Evolutionary conservation across 1,284 basidiomycete species (phyloP), one percentile per base, ranked within the genome.

Genomic region (Ganoderma multipileum): DNA sequence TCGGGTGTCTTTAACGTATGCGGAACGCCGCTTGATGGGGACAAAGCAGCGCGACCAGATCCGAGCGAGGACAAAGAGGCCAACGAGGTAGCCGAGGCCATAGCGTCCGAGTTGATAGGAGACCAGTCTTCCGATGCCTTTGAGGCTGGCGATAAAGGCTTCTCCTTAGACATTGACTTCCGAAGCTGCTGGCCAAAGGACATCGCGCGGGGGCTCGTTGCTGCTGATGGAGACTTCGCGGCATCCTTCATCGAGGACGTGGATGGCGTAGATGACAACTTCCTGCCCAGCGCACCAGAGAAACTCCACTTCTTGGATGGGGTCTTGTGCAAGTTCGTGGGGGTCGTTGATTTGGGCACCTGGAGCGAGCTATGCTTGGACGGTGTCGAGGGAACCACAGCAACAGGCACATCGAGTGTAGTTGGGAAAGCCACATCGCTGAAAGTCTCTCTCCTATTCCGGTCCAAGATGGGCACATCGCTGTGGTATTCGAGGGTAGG

Each of bases 251-350:
- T 81, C 5, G 87, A 86, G 36, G 87, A 83, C n/a, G 84, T 83
- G n/a, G 89, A 89, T 55, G 91, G 87, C 33, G 89, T 89, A 69
- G 85, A 86, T 26, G 89, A 86, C 61, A 95, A 81, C 78, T 91
- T 94, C 74, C 95, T 87, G 74, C 93, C 96, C n/a, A 98, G 83
- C 7, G 94, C 94, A 68, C 89, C 93, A 7, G 95, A 95, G 81
- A 98, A 95, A 76, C 95, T 97, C 96, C 96, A 98, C 81, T 98
- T 98, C 85, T 97, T 97, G 52, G 90, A 94, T 59, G 93, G 92
- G 1, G 92, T 92, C 81, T 91, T 92, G 64, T 85, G 71, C 36
- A 74, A 36, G 59, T 75, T 76, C n/a, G 77, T 77, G 55, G 78
- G 80, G 2, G 80, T 77, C 36, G 80, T 72, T 61, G 79, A 75